Percentiles rank a stretch among this genome's conserved stretches.
These are phyloP conservation scores for Cucumis cinereus DNA, from an alignment of 306 rosid genomes.

Conservation along the genomic window DNA sequence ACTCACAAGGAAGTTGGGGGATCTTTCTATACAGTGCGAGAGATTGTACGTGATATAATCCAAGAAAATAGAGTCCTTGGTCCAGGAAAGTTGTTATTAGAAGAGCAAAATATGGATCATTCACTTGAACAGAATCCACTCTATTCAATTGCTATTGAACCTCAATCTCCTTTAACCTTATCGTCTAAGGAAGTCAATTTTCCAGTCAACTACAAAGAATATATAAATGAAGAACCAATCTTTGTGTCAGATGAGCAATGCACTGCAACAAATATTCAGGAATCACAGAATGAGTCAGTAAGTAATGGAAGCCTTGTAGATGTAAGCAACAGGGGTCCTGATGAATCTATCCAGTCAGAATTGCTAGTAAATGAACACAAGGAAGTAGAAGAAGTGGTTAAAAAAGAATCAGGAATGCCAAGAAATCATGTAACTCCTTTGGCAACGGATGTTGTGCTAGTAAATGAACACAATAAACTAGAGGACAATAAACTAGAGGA, in stretches of 20 bases:
- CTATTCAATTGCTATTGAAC: slow-evolving; percentile 49
- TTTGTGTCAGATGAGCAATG: slow-evolving; percentile 23
- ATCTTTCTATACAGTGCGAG: slow-evolving; percentile 94
- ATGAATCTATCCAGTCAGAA: slow-evolving; percentile 2
- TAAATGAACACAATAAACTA: neutral
- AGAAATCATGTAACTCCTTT: neutral
- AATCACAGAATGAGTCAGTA: slow-evolving; percentile 12
- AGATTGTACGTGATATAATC: slow-evolving; percentile 88
- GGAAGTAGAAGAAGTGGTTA: neutral
- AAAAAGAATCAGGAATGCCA: slow-evolving; percentile 4
- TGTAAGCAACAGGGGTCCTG: slow-evolving; percentile 9
- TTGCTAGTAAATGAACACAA: slow-evolving; percentile 8
- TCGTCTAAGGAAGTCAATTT: slow-evolving; percentile 28
- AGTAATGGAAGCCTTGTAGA: slow-evolving; percentile 26
- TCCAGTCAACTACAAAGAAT: slow-evolving; percentile 14
- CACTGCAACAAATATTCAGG: slow-evolving; percentile 8
- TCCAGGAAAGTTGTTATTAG: slow-evolving; percentile 58
- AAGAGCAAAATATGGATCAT: slow-evolving; percentile 22
- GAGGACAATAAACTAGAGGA: slow-evolving; percentile 17
- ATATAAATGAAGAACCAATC: slow-evolving; percentile 19
- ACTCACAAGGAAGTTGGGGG: slow-evolving; percentile 99
- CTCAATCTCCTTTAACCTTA: slow-evolving; percentile 22
- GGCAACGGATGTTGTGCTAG: slow-evolving; percentile 22
- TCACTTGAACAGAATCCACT: slow-evolving; percentile 49
- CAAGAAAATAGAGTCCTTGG: slow-evolving; percentile 93